Evolutionary conservation across 352 stramenopile genomes (phyloP).

Genomic region (Globisporangium apiculatum): DNA sequence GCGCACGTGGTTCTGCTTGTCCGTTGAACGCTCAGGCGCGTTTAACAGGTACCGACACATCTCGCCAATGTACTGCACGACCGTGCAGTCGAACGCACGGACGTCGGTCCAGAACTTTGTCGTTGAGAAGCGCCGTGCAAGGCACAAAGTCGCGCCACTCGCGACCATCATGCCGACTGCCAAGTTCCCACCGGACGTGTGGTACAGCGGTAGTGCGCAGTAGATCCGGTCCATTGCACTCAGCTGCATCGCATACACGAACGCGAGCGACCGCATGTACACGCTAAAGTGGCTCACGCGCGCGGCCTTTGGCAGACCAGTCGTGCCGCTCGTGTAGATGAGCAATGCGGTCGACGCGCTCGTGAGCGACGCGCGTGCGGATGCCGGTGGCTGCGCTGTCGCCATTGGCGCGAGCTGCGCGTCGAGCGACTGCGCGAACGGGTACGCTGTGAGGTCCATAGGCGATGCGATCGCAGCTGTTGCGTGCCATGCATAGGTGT

Average conservation of each 20-base stretch:
- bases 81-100: constrained; percentile 49
- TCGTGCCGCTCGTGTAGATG: constrained; percentile 88
- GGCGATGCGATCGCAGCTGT: constrained; percentile 15
- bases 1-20: constrained; percentile 63
- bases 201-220: constrained; percentile 77
- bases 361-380: constrained; percentile 25
- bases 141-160: constrained; percentile 62
- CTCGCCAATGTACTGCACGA: constrained; percentile 90
- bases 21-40: constrained; percentile 31
- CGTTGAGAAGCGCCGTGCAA: constrained; percentile 71
- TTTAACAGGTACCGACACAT: constrained; percentile 85
- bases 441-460: constrained; percentile 7
- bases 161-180: constrained; percentile 78
- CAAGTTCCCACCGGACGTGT: constrained; percentile 77
- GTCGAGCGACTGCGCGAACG: constrained; percentile 43
- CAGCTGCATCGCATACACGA: constrained; percentile 44
- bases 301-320: constrained; percentile 70
- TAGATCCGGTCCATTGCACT: constrained; percentile 64
- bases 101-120: constrained; percentile 76
- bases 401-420: constrained; percentile 21
- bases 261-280: constrained; percentile 46
- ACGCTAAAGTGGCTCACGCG: constrained; percentile 72
- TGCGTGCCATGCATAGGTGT: no score
- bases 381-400: constrained; percentile 16
- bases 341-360: constrained; percentile 60